These are phyloP conservation scores for Bipolaris bicolor DNA, from an alignment of 2,329 filamentous ascomycete genomes.

Conservation along the genomic window DNA sequence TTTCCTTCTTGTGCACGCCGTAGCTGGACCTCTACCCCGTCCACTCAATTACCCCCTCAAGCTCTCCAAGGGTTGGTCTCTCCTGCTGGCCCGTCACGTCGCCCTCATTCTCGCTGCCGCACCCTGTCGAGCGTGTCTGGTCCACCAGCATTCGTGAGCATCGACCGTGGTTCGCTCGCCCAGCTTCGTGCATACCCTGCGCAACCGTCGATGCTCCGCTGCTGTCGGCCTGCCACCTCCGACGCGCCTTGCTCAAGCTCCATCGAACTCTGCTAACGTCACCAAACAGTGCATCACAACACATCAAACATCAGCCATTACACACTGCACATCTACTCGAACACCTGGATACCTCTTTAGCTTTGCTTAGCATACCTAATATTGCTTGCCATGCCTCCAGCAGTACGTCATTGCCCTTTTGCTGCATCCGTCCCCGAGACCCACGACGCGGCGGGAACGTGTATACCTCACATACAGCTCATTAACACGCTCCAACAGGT, in stretches of 20 bases:
- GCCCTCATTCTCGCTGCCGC: conserved; percentile 45
- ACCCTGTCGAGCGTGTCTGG: conserved; percentile 40
- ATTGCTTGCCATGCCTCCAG: conserved; percentile 61
- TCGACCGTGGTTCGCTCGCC: conserved; percentile 30
- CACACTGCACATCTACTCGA: conserved; percentile 34
- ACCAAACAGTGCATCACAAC: conserved; percentile 47
- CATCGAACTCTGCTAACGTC: conserved; percentile 34
- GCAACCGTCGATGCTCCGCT: conserved; percentile 29
- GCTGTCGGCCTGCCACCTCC: conserved; percentile 31
- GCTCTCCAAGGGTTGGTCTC: conserved; percentile 40
- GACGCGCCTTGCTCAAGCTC: conserved; percentile 22
- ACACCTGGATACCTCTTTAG: conserved; percentile 36
- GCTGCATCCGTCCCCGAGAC: conserved; percentile 15
- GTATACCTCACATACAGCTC: conserved; percentile 13
- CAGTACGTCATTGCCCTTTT: conserved; percentile 53
- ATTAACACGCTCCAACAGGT: conserved; percentile 60
- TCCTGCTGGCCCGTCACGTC: conserved; percentile 35
- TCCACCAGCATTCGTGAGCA: conserved; percentile 37
- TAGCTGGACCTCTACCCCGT: conserved; percentile 42
- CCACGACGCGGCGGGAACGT: conserved; percentile 15
- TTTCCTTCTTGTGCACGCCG: conserved; percentile 35
- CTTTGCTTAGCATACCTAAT: conserved; percentile 46
- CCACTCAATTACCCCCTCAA: conserved; percentile 32
- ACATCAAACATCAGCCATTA: conserved; percentile 37
- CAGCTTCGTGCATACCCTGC: conserved; percentile 27